Percentiles rank a stretch among this genome's conserved stretches.
Conservation (phyloP, 1,284 basidiomycete species). For the Malassezia yamatoensis region DNA sequence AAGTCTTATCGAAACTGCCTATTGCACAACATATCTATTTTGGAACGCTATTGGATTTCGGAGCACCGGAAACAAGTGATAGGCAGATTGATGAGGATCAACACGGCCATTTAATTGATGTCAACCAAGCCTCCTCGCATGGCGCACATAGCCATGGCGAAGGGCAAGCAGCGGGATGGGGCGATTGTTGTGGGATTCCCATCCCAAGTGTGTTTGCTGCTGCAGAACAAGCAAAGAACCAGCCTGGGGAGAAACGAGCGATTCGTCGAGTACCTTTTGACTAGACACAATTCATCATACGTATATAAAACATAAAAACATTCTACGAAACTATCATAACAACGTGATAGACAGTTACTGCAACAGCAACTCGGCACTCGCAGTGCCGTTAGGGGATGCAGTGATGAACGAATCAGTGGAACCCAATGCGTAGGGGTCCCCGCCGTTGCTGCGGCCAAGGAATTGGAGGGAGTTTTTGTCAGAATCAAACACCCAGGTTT, state of each 20-base stretch:
- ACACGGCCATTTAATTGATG: conserved; percentile 56
- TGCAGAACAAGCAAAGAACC: conserved; percentile 31
- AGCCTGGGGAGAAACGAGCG: background rate
- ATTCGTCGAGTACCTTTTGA: conserved; percentile 16
- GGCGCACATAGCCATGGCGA: conserved; percentile 49
- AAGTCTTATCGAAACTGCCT: conserved; percentile 88
- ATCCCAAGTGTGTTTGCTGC: conserved; percentile 51
- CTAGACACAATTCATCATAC: background rate
- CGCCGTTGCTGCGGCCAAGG: conserved; percentile 1
- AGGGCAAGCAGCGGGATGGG: conserved; percentile 56
- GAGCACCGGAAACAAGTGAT: conserved; percentile 50
- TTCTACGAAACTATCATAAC: background rate
- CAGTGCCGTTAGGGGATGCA: conserved; percentile 2
- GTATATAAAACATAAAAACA: background rate
- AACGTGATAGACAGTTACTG: background rate
- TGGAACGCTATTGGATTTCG: conserved; percentile 67
- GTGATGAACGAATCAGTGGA: conserved; percentile 9
- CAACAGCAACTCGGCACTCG: background rate
- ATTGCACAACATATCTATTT: conserved; percentile 95
- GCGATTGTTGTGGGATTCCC: conserved; percentile 60
- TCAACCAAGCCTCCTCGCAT: background rate
- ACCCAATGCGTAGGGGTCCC: background rate
- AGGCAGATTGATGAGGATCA: conserved; percentile 51
- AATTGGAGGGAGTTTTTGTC: background rate
- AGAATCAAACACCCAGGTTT: conserved; percentile 14